Base-by-base conservation (phyloP, 108 stramenopile genomes). In the Nitzschia putrida region DNA sequence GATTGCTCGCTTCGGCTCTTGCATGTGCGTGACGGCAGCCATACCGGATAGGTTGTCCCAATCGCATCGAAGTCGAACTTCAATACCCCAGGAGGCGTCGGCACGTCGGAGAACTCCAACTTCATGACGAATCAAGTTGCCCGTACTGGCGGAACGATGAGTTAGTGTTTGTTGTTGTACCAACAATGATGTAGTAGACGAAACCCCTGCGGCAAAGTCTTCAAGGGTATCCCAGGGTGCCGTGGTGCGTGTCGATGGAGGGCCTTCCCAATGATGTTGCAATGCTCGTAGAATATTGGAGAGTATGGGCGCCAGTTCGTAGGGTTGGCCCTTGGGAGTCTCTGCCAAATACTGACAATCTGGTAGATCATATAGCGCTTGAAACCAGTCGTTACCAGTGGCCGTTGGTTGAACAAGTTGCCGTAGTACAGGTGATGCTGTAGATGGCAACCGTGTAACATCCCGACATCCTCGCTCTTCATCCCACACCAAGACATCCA, bases 401-500 rank as follows among this genome's bases (percentile, higher is more conserved):
- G 24, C 38, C 14, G 47, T 7, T 34, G 61, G 29, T 18, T 72
- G 14, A 41, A 64, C 71, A 7, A 71, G 45, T 7, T 25, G 8
- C 11, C 42, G 34, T 3, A 80, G 49, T n/a, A 23, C 44, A 10
- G 55, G 63, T 6, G 79, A 73, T 1, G 68, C 63, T 8, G 54
- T 69, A 0, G 44, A 22, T 2, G 79, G 79, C 5, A 80, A 64
- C 18, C 79, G 40, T 9, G 38, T 5, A 7, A 66, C 13, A 60
- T 80, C 79, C 11, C 65, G 57, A 3, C 13, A 38, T 10, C 63
- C 72, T 25, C 23, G 0, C 5, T 8, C 9, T 18, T 80, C 72
- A 52, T 80, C 68, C 79, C 79, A 80, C 51, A 80, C 42, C 3
- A 80, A 50, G 0, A 73, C 40, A 34, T 68, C 38, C 7, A 80